Percentiles rank a stretch among this genome's conserved stretches.
These are phyloP conservation scores for Eucalyptus pauciflora DNA, from an alignment of 345 rosid species.

Conservation along the genomic window DNA sequence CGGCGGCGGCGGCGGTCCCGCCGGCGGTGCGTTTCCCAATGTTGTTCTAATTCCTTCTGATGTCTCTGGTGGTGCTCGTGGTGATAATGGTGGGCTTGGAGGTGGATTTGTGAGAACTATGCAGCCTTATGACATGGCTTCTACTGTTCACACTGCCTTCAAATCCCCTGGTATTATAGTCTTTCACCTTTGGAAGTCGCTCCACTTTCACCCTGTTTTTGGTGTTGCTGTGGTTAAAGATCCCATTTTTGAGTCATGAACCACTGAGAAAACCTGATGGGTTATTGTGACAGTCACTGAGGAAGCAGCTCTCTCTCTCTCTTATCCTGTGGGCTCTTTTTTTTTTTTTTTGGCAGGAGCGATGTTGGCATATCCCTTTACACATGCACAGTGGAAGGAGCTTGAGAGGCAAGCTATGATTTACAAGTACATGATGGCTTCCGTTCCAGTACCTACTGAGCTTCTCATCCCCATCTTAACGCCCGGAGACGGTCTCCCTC, in stretches of 20 bases:
- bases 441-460: constrained; percentile 71
- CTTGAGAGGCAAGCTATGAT: constrained; percentile 83
- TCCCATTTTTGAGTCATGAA: not conserved
- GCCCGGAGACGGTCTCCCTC: constrained; percentile 4
- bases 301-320: not conserved
- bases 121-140: constrained; percentile 1
- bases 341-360: not conserved
- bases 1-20: not conserved
- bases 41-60: not conserved
- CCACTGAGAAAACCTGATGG: not conserved
- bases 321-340: not conserved
- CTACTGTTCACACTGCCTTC: constrained; percentile 1
- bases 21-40: not conserved
- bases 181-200: not conserved
- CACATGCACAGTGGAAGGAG: constrained; percentile 71
- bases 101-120: not conserved
- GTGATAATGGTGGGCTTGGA: not conserved
- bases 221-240: not conserved
- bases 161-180: constrained; percentile 18
- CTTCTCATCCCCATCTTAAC: constrained; percentile 27
- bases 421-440: constrained; percentile 75
- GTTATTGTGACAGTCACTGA: not conserved
- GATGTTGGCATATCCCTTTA: constrained; percentile 43
- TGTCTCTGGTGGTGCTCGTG: not conserved
- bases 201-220: not conserved